Conservation (phyloP, 1,284 basidiomycete genomes). For the Phlebopus sp. region DNA sequence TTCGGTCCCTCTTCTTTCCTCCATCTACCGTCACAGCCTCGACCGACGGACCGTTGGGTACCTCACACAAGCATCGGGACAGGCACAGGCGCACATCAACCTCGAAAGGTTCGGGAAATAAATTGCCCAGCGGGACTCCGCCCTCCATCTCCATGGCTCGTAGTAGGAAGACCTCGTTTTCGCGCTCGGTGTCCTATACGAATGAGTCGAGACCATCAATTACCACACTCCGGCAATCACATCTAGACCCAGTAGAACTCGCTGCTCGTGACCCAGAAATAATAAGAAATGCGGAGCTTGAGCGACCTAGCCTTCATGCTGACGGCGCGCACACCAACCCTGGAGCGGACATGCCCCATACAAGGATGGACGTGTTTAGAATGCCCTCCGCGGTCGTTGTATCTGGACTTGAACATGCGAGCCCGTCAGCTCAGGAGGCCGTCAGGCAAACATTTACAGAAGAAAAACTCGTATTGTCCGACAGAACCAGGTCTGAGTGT, state of each 20-base stretch:
- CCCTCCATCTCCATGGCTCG: constrained; percentile 19
- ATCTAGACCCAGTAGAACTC: constrained; percentile 13
- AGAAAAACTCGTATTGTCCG: constrained; percentile 48
- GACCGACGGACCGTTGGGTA: constrained; percentile 21
- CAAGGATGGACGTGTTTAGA: constrained; percentile 19
- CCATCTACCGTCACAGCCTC: constrained; percentile 27
- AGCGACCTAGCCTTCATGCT: constrained; percentile 10
- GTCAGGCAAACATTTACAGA: constrained; percentile 55
- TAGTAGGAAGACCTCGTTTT: constrained; percentile 25
- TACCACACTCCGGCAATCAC: constrained; percentile 13
- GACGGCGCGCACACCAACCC: constrained; percentile 15
- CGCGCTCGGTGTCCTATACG: constrained; percentile 20
- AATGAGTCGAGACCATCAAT: constrained; percentile 20
- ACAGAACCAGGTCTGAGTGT: constrained; percentile 26
- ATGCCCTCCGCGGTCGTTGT: constrained; percentile 66
- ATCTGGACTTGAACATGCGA: constrained; percentile 64
- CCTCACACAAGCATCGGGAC: constrained; percentile 21
- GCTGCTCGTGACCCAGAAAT: not conserved
- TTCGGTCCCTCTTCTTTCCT: constrained; percentile 53
- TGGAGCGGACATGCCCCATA: too few species aligned
- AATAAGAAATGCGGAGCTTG: constrained; percentile 1
- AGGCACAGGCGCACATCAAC: constrained; percentile 28
- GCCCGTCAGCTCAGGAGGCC: constrained; percentile 54
- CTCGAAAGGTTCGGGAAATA: constrained; percentile 20
- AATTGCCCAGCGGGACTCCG: constrained; percentile 14